Conservation (phyloP, 2,329 filamentous ascomycete genomes). For the Lachnellula occidentalis region DNA sequence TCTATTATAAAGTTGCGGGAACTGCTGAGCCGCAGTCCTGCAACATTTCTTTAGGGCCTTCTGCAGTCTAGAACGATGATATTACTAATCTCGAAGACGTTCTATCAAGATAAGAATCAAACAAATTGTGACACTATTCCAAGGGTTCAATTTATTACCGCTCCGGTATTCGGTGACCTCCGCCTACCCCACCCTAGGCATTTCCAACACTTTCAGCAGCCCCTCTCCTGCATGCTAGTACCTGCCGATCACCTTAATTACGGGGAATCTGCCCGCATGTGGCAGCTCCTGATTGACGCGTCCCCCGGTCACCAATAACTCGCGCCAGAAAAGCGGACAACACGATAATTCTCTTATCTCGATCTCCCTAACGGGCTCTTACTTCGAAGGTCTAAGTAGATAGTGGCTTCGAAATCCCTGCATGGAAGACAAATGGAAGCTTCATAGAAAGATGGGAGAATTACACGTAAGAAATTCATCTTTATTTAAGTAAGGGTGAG, state of each 20-base stretch:
- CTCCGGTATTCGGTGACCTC: not conserved
- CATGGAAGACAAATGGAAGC: not conserved
- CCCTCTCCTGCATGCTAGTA: not conserved
- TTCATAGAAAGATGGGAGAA: not conserved
- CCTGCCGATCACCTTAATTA: not conserved
- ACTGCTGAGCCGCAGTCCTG: too few relatives aligned
- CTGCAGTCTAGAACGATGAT: too few relatives aligned
- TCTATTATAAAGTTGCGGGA: too few relatives aligned
- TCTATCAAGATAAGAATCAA: not conserved
- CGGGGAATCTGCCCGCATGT: not conserved
- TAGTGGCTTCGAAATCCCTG: not conserved
- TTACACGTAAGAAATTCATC: not conserved
- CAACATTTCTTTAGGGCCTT: too few relatives aligned
- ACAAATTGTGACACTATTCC: not conserved
- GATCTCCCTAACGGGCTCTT: not conserved
- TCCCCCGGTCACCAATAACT: not conserved
- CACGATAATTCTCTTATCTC: not conserved
- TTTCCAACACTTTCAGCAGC: not conserved
- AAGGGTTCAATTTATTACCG: not conserved
- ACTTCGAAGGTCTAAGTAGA: not conserved
- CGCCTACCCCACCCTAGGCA: not conserved
- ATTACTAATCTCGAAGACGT: not conserved
- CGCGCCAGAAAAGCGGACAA: not conserved
- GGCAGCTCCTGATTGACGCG: not conserved
- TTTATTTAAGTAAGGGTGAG: not conserved